Percentiles rank a stretch among this genome's conserved stretches.
These are phyloP conservation scores for Rhizopogon rudus DNA, from an alignment of 768 basidiomycete genomes.

Conservation along the genomic window DNA sequence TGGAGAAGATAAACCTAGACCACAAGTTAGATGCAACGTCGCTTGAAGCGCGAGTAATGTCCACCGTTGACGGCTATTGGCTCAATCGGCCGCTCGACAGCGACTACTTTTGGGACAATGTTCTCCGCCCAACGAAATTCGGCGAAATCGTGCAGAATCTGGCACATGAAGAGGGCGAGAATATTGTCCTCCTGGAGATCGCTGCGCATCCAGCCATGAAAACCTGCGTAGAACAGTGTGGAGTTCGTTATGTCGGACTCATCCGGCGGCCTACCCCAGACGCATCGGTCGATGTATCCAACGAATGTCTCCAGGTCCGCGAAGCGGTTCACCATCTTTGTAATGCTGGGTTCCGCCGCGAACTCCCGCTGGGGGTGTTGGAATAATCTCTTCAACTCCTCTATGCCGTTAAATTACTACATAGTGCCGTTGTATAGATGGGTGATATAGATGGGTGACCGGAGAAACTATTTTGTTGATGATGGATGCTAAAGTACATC, in stretches of 20 bases:
- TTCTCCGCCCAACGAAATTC: constrained; percentile 30
- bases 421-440: background rate
- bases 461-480: background rate
- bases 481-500: background rate
- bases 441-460: background rate
- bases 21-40: background rate
- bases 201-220: constrained; percentile 32
- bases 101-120: constrained; percentile 32
- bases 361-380: background rate
- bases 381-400: background rate
- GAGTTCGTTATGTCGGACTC: constrained; percentile 23
- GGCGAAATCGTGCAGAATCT: constrained; percentile 28
- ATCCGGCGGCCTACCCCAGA: constrained; percentile 26
- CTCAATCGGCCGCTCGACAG: constrained; percentile 19
- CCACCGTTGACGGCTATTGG: constrained; percentile 29
- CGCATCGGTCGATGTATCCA: background rate
- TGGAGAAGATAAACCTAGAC: background rate
- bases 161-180: constrained; percentile 21
- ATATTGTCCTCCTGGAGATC: constrained; percentile 27
- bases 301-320: background rate
- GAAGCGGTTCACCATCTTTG: background rate
- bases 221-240: constrained; percentile 29
- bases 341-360: background rate
- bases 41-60: constrained; percentile 26
- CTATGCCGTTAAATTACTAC: background rate